Conservation (phyloP, 1,284 basidiomycete genomes). For the Cryptococcus sp. region DNA sequence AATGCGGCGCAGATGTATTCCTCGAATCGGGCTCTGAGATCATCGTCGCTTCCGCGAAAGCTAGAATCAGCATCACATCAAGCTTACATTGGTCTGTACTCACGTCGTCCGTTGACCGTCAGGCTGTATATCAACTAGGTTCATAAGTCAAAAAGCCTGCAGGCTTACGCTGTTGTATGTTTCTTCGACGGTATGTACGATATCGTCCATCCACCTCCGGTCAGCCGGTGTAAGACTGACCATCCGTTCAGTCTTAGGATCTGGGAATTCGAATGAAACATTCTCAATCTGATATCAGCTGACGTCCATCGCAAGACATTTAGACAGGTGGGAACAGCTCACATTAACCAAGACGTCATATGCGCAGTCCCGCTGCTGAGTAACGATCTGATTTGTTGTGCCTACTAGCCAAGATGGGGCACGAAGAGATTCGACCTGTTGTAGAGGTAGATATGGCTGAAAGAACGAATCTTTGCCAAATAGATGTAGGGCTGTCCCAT, state of each 20-base stretch:
- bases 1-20: slow-evolving; percentile 53
- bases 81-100: not conserved
- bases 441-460: slow-evolving; percentile 93
- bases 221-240: slow-evolving; percentile 84
- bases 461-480: slow-evolving; percentile 93
- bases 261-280: slow-evolving; percentile 74
- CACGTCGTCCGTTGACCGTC: slow-evolving; percentile 27
- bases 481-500: slow-evolving; percentile 46
- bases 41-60: slow-evolving; percentile 90
- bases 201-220: slow-evolving; percentile 89
- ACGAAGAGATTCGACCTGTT: slow-evolving; percentile 86
- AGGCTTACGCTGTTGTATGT: slow-evolving; percentile 60
- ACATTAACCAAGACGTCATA: slow-evolving; percentile 89
- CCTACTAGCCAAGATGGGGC: slow-evolving; percentile 75
- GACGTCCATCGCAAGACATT: not conserved
- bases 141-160: not conserved
- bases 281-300: slow-evolving; percentile 65
- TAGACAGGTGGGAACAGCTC: slow-evolving; percentile 31
- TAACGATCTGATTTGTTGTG: slow-evolving; percentile 93
- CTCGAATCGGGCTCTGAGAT: slow-evolving; percentile 69
- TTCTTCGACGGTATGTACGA: slow-evolving; percentile 74
- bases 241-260: slow-evolving; percentile 71
- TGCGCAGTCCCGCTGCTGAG: slow-evolving; percentile 75
- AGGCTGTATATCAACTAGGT: slow-evolving; percentile 6
- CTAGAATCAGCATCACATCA: slow-evolving; percentile 6